Percentiles rank a stretch among this genome's conserved stretches.
phyloP scores from a whole-genome alignment of 495 filamentous ascomycete genomes.

The Hypoxylon intermedium region DNA sequence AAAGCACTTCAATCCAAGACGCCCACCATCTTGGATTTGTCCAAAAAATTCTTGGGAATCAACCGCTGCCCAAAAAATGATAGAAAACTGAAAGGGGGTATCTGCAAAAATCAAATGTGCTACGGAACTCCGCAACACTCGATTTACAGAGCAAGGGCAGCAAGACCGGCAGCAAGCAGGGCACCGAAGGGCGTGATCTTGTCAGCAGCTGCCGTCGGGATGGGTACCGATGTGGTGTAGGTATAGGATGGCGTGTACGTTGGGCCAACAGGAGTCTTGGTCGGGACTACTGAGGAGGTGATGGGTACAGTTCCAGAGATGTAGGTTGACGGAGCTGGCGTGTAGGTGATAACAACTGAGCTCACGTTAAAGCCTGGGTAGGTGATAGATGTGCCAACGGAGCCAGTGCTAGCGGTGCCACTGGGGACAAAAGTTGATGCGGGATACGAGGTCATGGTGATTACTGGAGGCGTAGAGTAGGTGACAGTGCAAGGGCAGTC shows the following conservation, averaged over 20 bases:
- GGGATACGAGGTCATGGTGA: conserved; percentile 22
- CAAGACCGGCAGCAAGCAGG: conserved; percentile 43
- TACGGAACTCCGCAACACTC: conserved; percentile 14
- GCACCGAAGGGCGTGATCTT: conserved; percentile 41
- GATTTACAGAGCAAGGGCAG: conserved; percentile 43
- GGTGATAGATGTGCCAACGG: conserved; percentile 17
- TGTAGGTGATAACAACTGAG: conserved; percentile 33
- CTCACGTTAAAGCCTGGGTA: conserved; percentile 27
- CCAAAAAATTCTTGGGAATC: conserved; percentile 18
- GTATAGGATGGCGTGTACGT: conserved; percentile 8
- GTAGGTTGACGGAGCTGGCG: conserved; percentile 28
- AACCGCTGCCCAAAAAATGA: conserved; percentile 13
- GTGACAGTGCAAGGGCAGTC: conserved; percentile 53
- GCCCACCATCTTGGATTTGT: conserved; percentile 16
- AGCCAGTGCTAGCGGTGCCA: conserved; percentile 19
- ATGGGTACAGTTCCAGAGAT: conserved; percentile 31
- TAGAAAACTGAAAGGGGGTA: conserved; percentile 26
- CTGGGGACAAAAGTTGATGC: conserved; percentile 17
- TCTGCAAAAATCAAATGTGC: conserved; percentile 32
- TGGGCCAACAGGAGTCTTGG: conserved; percentile 31
- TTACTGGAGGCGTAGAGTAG: conserved; percentile 29
- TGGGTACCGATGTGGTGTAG: conserved; percentile 13
- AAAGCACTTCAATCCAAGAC: conserved; percentile 20
- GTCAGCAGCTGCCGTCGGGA: conserved; percentile 43
- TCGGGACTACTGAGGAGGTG: conserved; percentile 18